phyloP scores from a whole-genome alignment of 108 stramenopile species.

The Pelagomonas calceolata region DNA sequence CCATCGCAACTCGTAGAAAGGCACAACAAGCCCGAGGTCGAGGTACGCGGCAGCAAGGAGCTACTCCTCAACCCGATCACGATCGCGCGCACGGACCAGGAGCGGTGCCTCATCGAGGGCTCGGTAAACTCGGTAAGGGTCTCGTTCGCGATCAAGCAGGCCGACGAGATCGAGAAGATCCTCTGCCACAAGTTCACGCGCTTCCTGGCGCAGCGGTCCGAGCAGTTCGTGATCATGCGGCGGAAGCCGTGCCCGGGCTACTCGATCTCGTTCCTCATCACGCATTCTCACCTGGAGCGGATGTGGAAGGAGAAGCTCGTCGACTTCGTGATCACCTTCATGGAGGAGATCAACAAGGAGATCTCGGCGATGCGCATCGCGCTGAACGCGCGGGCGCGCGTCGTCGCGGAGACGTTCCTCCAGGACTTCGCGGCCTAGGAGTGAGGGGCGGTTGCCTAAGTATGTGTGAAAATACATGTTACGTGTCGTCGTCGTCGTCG shows the following conservation, averaged over 20 bases:
- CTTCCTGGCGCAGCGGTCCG: constrained; percentile 60
- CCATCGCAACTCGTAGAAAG: constrained; percentile 53
- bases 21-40: constrained; percentile 55
- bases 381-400: constrained; percentile 48
- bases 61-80: constrained; percentile 49
- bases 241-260: constrained; percentile 40
- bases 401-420: constrained; percentile 49
- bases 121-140: constrained; percentile 53
- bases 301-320: constrained; percentile 60
- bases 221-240: constrained; percentile 57
- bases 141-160: constrained; percentile 48
- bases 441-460: no score
- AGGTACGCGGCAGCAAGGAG: constrained; percentile 26
- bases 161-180: constrained; percentile 53
- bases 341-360: constrained; percentile 64
- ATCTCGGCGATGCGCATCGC: constrained; percentile 57
- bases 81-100: constrained; percentile 41
- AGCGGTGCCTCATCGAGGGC: constrained; percentile 46
- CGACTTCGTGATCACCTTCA: constrained; percentile 57
- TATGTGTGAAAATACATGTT: no score
- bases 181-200: constrained; percentile 49
- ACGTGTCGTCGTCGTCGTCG: no score
- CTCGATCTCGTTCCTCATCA: constrained; percentile 53
- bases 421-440: constrained; percentile 24
- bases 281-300: constrained; percentile 47